Evolutionary conservation across 495 filamentous ascomycete genomes (phyloP).

Genomic region (Podospora fimiseda): DNA sequence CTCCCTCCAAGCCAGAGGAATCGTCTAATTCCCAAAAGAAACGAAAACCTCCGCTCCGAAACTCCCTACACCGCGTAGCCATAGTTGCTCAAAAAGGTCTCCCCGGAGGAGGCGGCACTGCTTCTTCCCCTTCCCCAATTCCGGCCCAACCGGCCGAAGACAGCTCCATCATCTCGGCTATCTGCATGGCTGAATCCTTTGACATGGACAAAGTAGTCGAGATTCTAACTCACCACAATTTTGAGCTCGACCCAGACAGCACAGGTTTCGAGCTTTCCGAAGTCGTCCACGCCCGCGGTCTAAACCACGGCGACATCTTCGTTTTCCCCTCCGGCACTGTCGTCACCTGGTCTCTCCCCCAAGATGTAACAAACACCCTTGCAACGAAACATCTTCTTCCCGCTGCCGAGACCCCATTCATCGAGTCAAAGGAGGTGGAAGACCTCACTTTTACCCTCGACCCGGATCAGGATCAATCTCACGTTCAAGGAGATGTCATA

Average conservation of each 20-base stretch:
- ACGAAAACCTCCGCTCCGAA: conserved; percentile 40
- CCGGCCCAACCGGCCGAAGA: conserved; percentile 15
- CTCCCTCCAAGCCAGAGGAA: conserved; percentile 4
- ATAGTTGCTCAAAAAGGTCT: conserved; percentile 36
- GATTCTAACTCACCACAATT: conserved; percentile 66
- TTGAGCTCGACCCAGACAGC: conserved; percentile 53
- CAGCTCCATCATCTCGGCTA: conserved; percentile 64
- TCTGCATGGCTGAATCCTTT: conserved; percentile 82
- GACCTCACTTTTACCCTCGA: conserved; percentile 86
- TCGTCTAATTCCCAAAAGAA: conserved; percentile 26
- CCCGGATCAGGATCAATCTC: conserved; percentile 62
- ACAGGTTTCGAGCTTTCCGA: conserved; percentile 55
- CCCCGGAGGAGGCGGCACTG: conserved; percentile 13
- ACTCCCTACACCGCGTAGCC: conserved; percentile 38
- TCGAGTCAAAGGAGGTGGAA: conserved; percentile 65
- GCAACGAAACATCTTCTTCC: conserved; percentile 64
- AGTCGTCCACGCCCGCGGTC: conserved; percentile 49
- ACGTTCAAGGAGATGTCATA: conserved; percentile 83
- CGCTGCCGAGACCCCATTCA: conserved; percentile 69
- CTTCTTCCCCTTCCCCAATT: conserved; percentile 7
- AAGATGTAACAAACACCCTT: conserved; percentile 63
- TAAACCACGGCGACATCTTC: conserved; percentile 74
- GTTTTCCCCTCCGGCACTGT: conserved; percentile 97
- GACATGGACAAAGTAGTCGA: conserved; percentile 65
- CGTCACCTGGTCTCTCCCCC: conserved; percentile 79